Base-by-base conservation (phyloP, 2,329 filamentous ascomycete genomes). In the Elsinoe batatas region DNA sequence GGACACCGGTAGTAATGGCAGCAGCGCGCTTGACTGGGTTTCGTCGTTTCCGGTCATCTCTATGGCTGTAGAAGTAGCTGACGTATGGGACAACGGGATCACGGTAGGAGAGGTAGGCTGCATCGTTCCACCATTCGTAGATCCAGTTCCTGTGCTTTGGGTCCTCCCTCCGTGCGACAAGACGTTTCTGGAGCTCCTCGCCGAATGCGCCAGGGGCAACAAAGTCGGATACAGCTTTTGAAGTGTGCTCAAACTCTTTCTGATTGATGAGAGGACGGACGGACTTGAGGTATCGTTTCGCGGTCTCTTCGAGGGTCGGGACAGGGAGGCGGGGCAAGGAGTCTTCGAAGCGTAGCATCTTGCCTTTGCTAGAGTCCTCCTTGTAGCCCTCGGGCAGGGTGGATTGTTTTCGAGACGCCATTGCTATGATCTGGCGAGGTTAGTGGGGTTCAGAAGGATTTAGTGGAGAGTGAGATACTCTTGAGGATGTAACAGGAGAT, bases 61-160 rank as follows among this genome's bases (percentile, higher is more conserved):
- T 83, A 76, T 97, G 91, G 56, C 91, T 96, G 77, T 98, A 98
- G 76, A 98, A 98, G 80, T 98, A 98, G 72, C 89, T 95, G 67
- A 98, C 93, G 69, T 97, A 98, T 59, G 93, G 93, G 15, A 97
- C 88, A 46, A 98, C 88, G 10, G 93, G 93, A 70, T 97, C 93
- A 62, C 91, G 87, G 76, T 97, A 97, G 61, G 75, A 80, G 61
- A 98, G 82, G 74, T 98, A 98, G 57, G 93, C 93, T 3, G 84
- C 82, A 54, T 95, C 83, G 71, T 98, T 97, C 93, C 93, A 98
- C 93, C 93, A 98, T 64, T 98, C 91, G 64, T 86, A 84, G 57
- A 98, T 79, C 93, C 93, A 98, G 74, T 97, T 98, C 75, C 87
- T 89, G 68, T 80, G 75, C 60, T 87, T 84, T 50, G 91, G 85